Evolutionary conservation across 148 eudicot species (phyloP).

Genomic region (Drosera capensis): DNA sequence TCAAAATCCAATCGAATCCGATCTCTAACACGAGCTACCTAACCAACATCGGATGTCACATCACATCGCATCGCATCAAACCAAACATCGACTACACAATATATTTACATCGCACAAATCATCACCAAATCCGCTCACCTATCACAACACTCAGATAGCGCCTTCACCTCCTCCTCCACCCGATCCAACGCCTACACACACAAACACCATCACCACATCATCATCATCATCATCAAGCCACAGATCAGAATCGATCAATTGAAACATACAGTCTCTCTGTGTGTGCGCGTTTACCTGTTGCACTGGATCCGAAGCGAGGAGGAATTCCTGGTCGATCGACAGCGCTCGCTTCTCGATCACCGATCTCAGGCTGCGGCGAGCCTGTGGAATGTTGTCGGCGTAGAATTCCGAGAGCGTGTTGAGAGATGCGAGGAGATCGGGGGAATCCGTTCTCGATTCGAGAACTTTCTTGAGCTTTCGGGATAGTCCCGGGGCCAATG

Average conservation of each 20-base stretch:
- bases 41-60: too few relatives aligned
- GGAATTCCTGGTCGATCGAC: constrained; percentile 66
- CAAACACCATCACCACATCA: constrained; percentile 1
- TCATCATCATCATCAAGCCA: background rate
- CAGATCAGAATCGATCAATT: too few relatives aligned
- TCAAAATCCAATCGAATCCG: too few relatives aligned
- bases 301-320: constrained; percentile 60
- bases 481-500: constrained; percentile 82
- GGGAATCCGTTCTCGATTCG: constrained; percentile 68
- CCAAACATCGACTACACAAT: background rate
- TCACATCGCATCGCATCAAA: too few relatives aligned
- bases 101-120: background rate
- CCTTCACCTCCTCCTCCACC: constrained; percentile 94
- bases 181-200: constrained; percentile 81
- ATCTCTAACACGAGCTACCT: too few relatives aligned
- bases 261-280: too few relatives aligned
- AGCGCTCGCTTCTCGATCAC: constrained; percentile 85
- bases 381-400: constrained; percentile 54
- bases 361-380: constrained; percentile 86
- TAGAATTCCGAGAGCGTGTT: constrained; percentile 69
- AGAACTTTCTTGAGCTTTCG: constrained; percentile 92
- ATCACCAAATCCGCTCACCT: constrained; percentile 31
- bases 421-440: constrained; percentile 76
- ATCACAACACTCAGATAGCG: constrained; percentile 82
- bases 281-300: too few relatives aligned